phyloP scores from a whole-genome alignment of 129 eudicot species.

The Gnaphalium uliginosum region DNA sequence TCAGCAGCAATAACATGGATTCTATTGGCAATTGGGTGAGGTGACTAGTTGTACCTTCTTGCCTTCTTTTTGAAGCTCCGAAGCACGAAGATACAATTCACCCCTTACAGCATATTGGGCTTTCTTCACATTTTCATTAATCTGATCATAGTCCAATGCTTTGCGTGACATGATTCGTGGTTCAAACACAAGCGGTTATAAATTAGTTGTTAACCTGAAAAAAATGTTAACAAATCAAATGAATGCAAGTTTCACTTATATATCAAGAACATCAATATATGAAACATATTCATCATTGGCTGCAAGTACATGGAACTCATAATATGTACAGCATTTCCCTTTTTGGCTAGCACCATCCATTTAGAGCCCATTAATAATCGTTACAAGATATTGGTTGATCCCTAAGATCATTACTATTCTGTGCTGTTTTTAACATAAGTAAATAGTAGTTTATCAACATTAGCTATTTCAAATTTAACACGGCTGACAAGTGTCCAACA shows the following conservation, averaged over 20 bases:
- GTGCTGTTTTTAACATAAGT: neutral
- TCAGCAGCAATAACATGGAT: no score
- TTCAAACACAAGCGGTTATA: constrained; percentile 5
- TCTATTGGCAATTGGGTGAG: no score
- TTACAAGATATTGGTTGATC: neutral
- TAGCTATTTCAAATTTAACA: neutral
- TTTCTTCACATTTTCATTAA: constrained; percentile 96
- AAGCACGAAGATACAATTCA: constrained; percentile 97
- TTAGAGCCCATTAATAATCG: neutral
- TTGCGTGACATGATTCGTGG: constrained; percentile 54
- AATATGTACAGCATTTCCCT: neutral
- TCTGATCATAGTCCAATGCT: constrained; percentile 72
- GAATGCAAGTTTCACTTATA: neutral
- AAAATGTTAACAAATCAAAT: constrained; percentile 15
- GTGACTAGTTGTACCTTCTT: constrained; percentile 58
- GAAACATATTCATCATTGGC: neutral
- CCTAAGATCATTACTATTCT: constrained; percentile 1
- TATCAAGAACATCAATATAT: constrained; percentile 15
- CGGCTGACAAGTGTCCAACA: constrained; percentile 5
- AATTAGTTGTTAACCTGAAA: constrained; percentile 18
- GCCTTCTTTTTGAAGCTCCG: constrained; percentile 99
- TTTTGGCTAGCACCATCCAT: neutral
- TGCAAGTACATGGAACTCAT: neutral
- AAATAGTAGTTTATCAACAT: neutral
- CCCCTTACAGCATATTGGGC: constrained; percentile 99